These are phyloP conservation scores for Trichocladium antarcticum DNA, from an alignment of 495 filamentous ascomycete species.

Conservation along the genomic window DNA sequence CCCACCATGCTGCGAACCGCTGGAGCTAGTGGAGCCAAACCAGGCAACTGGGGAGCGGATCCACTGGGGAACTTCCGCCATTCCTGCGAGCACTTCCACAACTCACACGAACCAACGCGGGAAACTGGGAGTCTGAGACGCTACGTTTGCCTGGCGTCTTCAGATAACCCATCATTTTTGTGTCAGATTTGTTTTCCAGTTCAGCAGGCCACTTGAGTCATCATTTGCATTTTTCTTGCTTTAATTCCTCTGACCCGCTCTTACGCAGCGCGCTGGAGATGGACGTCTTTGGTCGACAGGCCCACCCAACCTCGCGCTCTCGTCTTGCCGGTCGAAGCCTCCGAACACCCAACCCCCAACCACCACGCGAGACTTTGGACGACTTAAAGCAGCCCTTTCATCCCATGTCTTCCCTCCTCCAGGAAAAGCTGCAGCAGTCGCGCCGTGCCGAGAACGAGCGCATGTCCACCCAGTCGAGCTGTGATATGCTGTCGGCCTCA, in stretches of 20 bases:
- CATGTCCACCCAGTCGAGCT: constrained; percentile 26
- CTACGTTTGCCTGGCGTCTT: too few relatives aligned
- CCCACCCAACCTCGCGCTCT: too few relatives aligned
- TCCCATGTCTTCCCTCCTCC: constrained; percentile 36
- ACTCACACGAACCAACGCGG: constrained; percentile 1
- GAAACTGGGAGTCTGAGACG: too few relatives aligned
- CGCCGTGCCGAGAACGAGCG: constrained; percentile 38
- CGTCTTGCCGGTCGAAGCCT: neutral
- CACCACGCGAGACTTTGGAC: constrained; percentile 20
- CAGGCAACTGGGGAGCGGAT: neutral
- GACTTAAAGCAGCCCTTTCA: constrained; percentile 21
- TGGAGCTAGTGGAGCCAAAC: neutral
- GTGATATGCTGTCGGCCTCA: constrained; percentile 25
- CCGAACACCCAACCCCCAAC: constrained; percentile 12
- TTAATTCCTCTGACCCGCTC: neutral
- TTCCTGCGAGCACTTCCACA: constrained; percentile 8
- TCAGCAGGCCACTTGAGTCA: neutral
- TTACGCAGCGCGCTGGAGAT: constrained; percentile 17
- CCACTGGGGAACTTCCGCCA: neutral
- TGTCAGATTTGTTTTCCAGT: neutral
- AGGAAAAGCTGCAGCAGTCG: constrained; percentile 41
- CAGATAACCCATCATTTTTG: neutral
- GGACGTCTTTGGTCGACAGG: constrained; percentile 10
- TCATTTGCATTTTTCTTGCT: neutral
- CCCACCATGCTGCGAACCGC: constrained; percentile 3